phyloP scores from a whole-genome alignment of 1,284 basidiomycete genomes.

The Abortiporus biennis region DNA sequence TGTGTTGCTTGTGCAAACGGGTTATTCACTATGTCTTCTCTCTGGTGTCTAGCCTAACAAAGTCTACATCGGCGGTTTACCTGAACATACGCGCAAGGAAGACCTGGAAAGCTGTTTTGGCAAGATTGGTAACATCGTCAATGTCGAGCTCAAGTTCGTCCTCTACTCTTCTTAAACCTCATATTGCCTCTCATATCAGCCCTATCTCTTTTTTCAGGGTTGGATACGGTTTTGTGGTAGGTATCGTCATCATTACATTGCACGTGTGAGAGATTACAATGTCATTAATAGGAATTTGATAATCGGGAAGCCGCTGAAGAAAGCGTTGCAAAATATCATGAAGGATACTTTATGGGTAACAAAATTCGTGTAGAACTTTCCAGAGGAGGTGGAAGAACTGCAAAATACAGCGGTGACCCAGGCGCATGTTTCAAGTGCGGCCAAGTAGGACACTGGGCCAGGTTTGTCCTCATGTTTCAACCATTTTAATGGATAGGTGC shows the following conservation, averaged over 20 bases:
- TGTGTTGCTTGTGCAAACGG: conserved; percentile 13
- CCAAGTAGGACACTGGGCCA: conserved; percentile 79
- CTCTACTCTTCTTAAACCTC: conserved; percentile 10
- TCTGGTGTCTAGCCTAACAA: conserved; percentile 75
- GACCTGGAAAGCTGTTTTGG: conserved; percentile 80
- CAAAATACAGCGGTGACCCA: conserved; percentile 70
- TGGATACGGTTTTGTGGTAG: conserved; percentile 81
- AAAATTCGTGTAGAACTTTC: conserved; percentile 82
- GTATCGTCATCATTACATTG: too few species aligned
- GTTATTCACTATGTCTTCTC: conserved; percentile 26
- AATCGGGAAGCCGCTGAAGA: conserved; percentile 73
- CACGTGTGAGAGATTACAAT: conserved; percentile 4
- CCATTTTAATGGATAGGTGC: too few species aligned
- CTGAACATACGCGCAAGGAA: conserved; percentile 77
- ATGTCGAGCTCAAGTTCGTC: conserved; percentile 79
- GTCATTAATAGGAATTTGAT: conserved; percentile 65
- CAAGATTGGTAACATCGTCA: conserved; percentile 70
- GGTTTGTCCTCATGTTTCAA: conserved; percentile 49
- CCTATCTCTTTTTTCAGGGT: conserved; percentile 37
- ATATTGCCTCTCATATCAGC: conserved; percentile 14
- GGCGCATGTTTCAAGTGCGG: conserved; percentile 84
- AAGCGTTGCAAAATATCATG: conserved; percentile 79
- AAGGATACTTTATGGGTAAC: conserved; percentile 84
- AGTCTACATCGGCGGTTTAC: conserved; percentile 83
- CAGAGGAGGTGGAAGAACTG: conserved; percentile 73